Base-by-base conservation (phyloP, 2,329 filamentous ascomycete genomes). In the Aspergillus brunneoviolaceus region DNA sequence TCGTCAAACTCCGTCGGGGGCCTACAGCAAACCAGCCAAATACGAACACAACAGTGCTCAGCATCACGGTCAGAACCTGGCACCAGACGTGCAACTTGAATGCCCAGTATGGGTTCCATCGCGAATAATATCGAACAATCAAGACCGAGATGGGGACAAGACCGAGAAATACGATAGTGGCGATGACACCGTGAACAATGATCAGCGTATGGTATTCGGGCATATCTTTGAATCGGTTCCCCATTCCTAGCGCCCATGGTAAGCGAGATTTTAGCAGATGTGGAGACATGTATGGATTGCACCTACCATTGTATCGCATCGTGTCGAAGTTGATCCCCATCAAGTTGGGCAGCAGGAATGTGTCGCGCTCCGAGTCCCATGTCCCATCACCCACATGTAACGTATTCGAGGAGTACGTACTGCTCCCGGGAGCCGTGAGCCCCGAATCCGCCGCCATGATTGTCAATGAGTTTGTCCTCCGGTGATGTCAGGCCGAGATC, bases 321-420 rank as follows among this genome's bases (percentile, higher is more conserved):
- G 86, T 88, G 52, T 82, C 85, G 72, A 88, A 87, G 69, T 89
- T 88, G 42, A 87, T 69, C 19, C 86, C 86, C 73, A 86, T 81
- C 57, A 89, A 71, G 67, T 88, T 88, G 49, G 86, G 86, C 58
- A 89, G 73, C 65, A 89, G 78, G 69, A 89, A 89, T 11, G 82
- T 85, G 67, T 89, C 85, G 63, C 85, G 80, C 63, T 79, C 75
- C 33, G 80, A 80, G 65, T 88, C 85, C 86, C 86, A 89, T 64
- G 86, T 89, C 47, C 86, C 86, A 75, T 89, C 86, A 53, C 86
- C 86, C 53, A 89, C 86, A 69, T 83, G 81, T 75, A 89, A 79
- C 48, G 84, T 85, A 72, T 83, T 79, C 50, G 85, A 87, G 48
- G 81, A 76, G 74, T 89, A 89, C 35, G 81, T 82, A 70, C 84